phyloP scores from a whole-genome alignment of 495 filamentous ascomycete genomes.

The Hypoxylon fuscum region DNA sequence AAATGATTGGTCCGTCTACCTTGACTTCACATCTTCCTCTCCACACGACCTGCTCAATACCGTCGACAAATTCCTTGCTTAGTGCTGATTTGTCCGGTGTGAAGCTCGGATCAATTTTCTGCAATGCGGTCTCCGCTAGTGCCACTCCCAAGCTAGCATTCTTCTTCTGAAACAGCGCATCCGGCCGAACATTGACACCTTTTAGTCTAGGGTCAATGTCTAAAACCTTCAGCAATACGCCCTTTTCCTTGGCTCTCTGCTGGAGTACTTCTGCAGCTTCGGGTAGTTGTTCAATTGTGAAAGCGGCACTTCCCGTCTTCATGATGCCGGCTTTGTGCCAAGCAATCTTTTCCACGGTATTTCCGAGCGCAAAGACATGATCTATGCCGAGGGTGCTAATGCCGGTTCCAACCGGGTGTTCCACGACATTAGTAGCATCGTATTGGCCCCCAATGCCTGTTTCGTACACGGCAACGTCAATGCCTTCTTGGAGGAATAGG shows the following conservation, averaged over 20 bases:
- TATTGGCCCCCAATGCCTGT: constrained; percentile 94
- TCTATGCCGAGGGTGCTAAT: constrained; percentile 92
- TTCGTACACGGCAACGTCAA: constrained; percentile 87
- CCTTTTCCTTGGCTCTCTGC: constrained; percentile 74
- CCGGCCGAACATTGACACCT: constrained; percentile 74
- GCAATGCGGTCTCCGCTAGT: constrained; percentile 69
- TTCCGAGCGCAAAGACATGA: constrained; percentile 79
- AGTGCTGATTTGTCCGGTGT: constrained; percentile 48
- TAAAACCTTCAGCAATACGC: constrained; percentile 68
- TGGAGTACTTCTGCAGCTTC: constrained; percentile 73
- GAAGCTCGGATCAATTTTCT: constrained; percentile 53
- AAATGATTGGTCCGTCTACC: constrained; percentile 69
- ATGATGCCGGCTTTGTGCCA: constrained; percentile 98
- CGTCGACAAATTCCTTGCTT: constrained; percentile 73
- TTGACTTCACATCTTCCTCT: constrained; percentile 86
- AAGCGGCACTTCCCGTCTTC: constrained; percentile 74
- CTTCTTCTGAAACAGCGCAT: constrained; percentile 82
- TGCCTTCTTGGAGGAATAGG: constrained; percentile 79
- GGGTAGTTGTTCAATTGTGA: constrained; percentile 75
- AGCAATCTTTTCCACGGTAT: constrained; percentile 88
- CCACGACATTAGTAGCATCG: constrained; percentile 92
- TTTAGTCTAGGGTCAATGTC: constrained; percentile 69
- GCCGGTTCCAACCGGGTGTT: constrained; percentile 73
- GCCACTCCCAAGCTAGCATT: constrained; percentile 88
- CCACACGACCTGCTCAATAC: constrained; percentile 78